Evolutionary conservation across 176 grass and related monocot species (phyloP), one percentile per base, ranked within the genome.

Genomic region (Pontederia paniculata): DNA sequence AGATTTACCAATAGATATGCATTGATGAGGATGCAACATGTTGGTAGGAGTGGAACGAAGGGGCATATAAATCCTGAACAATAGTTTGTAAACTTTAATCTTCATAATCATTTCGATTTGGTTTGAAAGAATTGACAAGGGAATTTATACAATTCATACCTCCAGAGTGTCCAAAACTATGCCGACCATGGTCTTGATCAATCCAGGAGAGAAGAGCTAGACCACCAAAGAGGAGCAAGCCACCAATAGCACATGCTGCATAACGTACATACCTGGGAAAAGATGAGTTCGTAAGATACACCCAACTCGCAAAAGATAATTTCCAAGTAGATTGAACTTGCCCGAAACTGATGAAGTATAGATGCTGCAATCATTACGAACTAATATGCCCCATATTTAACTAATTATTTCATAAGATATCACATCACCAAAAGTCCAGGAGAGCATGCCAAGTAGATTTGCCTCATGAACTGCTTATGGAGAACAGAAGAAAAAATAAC

Each of bases 1-100:
- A 94, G 77, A 70, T 80, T 83, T 76, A 94, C 79, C 50, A 94
- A 76, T 48, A 94, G 74, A 64, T 94, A 94, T 41, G 62, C 48
- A 12, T 94, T 94, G 74, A 94, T 17, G 54, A 81, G 68, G 46
- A 94, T 94, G 73, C 83, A 94, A 56, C 80, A 82, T 16, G 81
- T 10, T 16, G 88, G 88, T 57, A 94, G 74, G 54, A 79, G 42
- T 52, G 88, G 88, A 53, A 94, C 80, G 74, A 83, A 81, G n/a
- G 83, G 88, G 70, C 88, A 94, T 73, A 75, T 72, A 45, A 94
- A 94, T 80, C 80, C 88, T 87, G 47, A 21, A 23, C 12, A 12
- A 6, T 6, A 37, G 7, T 37, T 37, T 37, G n/a, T 97, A 67
- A 37, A 37, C 28, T 86, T 37, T 37, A 0, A 18, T 10, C 16